Conservation (phyloP, 163 green algal species). For the Trebouxiophyceae sp. region DNA sequence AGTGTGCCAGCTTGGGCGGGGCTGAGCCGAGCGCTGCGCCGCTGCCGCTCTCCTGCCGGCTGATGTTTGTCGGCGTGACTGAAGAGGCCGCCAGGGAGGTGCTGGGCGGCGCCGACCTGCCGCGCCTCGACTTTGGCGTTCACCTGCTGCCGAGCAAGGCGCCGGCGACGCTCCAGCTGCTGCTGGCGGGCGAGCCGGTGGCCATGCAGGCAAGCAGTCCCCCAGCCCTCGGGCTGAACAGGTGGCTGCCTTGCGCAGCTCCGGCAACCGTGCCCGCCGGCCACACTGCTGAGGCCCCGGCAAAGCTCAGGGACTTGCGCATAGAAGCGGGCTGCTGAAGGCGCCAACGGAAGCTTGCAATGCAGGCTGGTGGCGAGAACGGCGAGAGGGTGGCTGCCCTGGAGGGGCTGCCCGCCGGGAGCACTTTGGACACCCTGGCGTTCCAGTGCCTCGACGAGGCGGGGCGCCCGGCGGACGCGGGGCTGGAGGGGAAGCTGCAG, state of each 20-base stretch:
- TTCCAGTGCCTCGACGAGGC: slow-evolving; percentile 16
- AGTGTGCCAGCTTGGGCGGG: no score
- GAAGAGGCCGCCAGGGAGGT: not conserved
- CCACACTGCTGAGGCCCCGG: no score
- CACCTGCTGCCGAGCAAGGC: slow-evolving; percentile 31
- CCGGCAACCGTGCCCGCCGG: no score
- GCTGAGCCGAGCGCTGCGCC: no score
- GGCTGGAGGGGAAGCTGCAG: slow-evolving; percentile 36
- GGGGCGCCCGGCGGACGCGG: slow-evolving; percentile 12
- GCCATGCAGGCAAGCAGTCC: slow-evolving; percentile 2
- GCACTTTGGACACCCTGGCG: slow-evolving; percentile 6
- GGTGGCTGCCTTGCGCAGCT: no score
- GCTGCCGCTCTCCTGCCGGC: not conserved
- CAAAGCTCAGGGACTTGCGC: no score
- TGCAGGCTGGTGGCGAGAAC: no score
- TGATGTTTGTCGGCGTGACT: not conserved
- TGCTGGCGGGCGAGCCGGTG: slow-evolving; percentile 19
- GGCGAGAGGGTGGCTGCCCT: slow-evolving; percentile 15
- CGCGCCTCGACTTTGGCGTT: slow-evolving; percentile 17
- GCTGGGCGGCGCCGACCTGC: not conserved
- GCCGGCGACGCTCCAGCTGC: slow-evolving; percentile 27
- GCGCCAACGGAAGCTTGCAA: no score
- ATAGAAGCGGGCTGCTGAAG: no score
- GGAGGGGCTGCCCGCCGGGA: slow-evolving; percentile 29
- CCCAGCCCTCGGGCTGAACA: no score